Evolutionary conservation across 2,329 filamentous ascomycete genomes (phyloP).

Genomic region (Fusarium falciforme): DNA sequence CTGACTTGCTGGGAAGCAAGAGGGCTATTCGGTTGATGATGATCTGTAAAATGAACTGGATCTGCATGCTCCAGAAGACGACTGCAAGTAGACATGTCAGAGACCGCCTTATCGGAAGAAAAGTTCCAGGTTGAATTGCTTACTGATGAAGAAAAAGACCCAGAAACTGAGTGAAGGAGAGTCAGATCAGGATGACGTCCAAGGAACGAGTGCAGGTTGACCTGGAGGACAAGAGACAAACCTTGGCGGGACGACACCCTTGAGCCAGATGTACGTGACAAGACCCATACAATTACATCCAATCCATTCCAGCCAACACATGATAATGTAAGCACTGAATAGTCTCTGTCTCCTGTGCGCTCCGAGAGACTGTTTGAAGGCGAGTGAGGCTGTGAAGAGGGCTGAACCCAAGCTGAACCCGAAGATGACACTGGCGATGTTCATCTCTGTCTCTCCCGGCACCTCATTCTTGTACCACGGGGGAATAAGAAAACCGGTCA

Average conservation of each 20-base stretch:
- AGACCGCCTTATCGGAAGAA: fast-evolving
- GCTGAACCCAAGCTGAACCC: conserved; percentile 28
- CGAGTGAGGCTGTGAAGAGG: conserved; percentile 24
- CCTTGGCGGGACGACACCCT: conserved; percentile 13
- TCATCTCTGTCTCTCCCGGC: conserved; percentile 15
- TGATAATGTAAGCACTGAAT: conserved; percentile 27
- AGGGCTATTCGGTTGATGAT: conserved; percentile 35
- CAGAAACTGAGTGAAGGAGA: conserved; percentile 7
- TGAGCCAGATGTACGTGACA: conserved; percentile 23
- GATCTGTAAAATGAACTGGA: conserved; percentile 31
- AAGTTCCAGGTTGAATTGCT: neutral
- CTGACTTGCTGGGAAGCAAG: conserved; percentile 16
- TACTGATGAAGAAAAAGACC: conserved; percentile 36
- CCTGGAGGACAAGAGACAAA: neutral
- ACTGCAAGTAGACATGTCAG: conserved; percentile 9
- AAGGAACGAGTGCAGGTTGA: neutral
- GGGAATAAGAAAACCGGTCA: conserved; percentile 31
- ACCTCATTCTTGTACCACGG: conserved; percentile 22
- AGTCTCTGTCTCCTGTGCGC: conserved; percentile 14
- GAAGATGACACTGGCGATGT: conserved; percentile 28
- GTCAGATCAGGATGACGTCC: neutral
- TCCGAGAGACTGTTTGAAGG: conserved; percentile 4
- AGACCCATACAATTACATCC: conserved; percentile 30
- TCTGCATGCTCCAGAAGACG: conserved; percentile 32
- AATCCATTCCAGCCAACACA: conserved; percentile 35